phyloP scores from a whole-genome alignment of 106 monocot species.

The Ottelia alismoides region DNA sequence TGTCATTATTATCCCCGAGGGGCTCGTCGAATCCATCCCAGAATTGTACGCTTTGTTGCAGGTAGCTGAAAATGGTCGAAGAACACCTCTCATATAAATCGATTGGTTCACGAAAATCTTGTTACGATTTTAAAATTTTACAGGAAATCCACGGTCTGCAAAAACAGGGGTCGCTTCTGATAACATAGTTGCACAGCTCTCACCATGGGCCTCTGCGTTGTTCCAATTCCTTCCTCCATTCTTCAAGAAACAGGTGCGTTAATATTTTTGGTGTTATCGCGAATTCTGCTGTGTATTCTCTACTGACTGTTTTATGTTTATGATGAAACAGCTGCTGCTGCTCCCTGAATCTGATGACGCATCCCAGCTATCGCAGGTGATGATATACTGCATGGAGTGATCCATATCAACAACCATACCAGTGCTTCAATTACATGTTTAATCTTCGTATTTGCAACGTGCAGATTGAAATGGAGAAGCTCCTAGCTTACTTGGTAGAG shows the following conservation, averaged over 20 bases:
- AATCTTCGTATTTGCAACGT: too few relatives aligned
- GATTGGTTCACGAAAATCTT: too few relatives aligned
- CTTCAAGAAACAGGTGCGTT: conserved; percentile 66
- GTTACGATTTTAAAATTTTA: conserved; percentile 5
- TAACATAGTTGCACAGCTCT: conserved; percentile 57
- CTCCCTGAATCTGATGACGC: conserved; percentile 92
- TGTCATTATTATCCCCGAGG: conserved; percentile 79
- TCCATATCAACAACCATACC: too few relatives aligned
- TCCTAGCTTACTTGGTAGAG: conserved; percentile 79
- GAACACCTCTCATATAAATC: too few relatives aligned
- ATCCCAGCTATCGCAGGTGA: conserved; percentile 86
- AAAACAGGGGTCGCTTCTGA: conserved; percentile 47
- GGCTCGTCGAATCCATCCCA: conserved; percentile 81
- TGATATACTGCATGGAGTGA: too few relatives aligned
- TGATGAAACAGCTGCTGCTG: conserved; percentile 71
- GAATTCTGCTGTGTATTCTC: too few relatives aligned
- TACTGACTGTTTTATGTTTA: too few relatives aligned
- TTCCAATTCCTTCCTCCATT: conserved; percentile 88
- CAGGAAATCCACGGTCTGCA: conserved; percentile 92
- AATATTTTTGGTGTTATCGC: too few relatives aligned
- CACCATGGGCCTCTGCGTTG: conserved; percentile 93
- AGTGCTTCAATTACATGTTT: too few relatives aligned
- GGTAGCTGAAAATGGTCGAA: too few relatives aligned
- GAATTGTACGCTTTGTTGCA: conserved; percentile 82
- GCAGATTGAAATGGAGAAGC: conserved; percentile 91